Evolutionary conservation across 2,329 filamentous ascomycete genomes (phyloP).

Genomic region (Xylariaceae sp.): DNA sequence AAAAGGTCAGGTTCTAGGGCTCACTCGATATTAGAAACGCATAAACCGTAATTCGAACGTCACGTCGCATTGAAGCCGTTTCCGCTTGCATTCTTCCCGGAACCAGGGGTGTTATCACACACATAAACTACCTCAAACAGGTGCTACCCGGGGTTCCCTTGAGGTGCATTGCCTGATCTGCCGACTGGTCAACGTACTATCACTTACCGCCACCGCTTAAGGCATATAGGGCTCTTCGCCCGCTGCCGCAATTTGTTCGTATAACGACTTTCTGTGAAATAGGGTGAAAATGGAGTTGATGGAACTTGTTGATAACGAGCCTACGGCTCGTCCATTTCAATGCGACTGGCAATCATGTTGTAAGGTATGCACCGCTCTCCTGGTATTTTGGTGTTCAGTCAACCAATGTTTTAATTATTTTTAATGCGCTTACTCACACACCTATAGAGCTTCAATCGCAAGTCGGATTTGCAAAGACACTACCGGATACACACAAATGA

Average conservation of each 20-base stretch:
- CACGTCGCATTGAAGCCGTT: conserved; percentile 47
- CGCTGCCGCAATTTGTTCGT: conserved; percentile 20
- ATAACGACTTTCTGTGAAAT: conserved; percentile 26
- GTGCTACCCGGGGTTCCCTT: conserved; percentile 33
- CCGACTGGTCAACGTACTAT: conserved; percentile 17
- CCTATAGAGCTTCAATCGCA: conserved; percentile 72
- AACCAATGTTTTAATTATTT: background rate
- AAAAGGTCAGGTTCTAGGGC: conserved; percentile 23
- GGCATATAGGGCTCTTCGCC: conserved; percentile 35
- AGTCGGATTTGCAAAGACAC: conserved; percentile 73
- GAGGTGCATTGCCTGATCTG: conserved; percentile 34
- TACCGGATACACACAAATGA: conserved; percentile 76
- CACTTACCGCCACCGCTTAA: conserved; percentile 30
- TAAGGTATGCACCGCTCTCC: conserved; percentile 55
- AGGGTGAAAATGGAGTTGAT: conserved; percentile 63
- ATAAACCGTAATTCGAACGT: conserved; percentile 42
- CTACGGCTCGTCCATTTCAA: conserved; percentile 65
- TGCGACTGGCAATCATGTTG: conserved; percentile 68
- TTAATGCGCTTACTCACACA: conserved; percentile 21
- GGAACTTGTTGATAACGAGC: conserved; percentile 69
- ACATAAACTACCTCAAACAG: conserved; percentile 38
- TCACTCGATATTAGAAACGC: conserved; percentile 36
- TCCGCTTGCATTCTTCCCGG: conserved; percentile 42
- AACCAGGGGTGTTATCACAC: conserved; percentile 41
- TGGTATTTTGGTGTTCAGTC: background rate